These are phyloP conservation scores for Elongisporangium anandrum DNA, from an alignment of 352 stramenopile genomes.

Conservation along the genomic window DNA sequence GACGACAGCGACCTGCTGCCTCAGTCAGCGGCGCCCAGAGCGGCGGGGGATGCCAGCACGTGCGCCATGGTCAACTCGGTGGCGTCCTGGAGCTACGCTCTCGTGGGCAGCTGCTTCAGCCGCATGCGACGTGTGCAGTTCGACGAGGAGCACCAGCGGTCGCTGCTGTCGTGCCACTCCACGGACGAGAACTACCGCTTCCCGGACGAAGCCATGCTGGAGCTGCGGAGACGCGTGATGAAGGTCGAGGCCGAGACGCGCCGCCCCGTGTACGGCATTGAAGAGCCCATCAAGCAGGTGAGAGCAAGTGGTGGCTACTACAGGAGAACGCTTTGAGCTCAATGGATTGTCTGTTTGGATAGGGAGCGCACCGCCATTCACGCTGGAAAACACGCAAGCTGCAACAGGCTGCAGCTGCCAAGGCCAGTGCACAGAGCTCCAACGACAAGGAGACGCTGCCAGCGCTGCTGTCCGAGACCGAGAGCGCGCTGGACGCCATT, in stretches of 20 bases:
- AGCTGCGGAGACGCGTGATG: conserved; percentile 65
- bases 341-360: neutral
- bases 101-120: conserved; percentile 56
- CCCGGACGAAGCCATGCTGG: conserved; percentile 57
- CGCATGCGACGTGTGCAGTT: conserved; percentile 52
- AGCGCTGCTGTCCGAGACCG: conserved; percentile 37
- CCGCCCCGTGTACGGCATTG: conserved; percentile 7
- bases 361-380: conserved; percentile 3
- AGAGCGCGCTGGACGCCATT: conserved; percentile 46
- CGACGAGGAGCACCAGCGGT: conserved; percentile 65
- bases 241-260: conserved; percentile 26
- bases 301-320: neutral
- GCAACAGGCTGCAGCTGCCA: conserved; percentile 19
- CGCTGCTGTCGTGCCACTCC: conserved; percentile 50
- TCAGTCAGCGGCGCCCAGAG: conserved; percentile 4
- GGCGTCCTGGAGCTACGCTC: conserved; percentile 16
- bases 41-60: conserved; percentile 7
- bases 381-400: conserved; percentile 39
- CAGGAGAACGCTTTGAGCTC: neutral
- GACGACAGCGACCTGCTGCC: conserved; percentile 5
- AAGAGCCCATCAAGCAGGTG: neutral
- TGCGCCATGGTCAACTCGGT: conserved; percentile 18
- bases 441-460: conserved; percentile 18
- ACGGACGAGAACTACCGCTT: conserved; percentile 37
- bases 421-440: conserved; percentile 10